A percentile compares a stretch with the other conserved stretches of the same genome.
phyloP scores from a whole-genome alignment of 495 filamentous ascomycete species.

The Patellaria atrata region DNA sequence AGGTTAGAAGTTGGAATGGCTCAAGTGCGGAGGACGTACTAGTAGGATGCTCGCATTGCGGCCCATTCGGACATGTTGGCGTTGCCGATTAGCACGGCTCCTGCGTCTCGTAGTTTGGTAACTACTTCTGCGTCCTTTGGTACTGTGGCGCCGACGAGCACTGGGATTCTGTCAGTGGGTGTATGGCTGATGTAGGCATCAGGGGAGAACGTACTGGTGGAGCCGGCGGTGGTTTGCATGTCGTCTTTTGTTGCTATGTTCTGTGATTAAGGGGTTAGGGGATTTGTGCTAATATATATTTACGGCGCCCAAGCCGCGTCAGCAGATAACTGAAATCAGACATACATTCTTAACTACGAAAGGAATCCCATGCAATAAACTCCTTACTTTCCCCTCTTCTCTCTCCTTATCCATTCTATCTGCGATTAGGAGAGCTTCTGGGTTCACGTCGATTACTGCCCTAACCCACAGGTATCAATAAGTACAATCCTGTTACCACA shows the following conservation, averaged over 20 bases:
- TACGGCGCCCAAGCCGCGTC: no score
- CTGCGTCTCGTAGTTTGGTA: conserved; percentile 42
- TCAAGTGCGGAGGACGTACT: no score
- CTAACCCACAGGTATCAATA: no score
- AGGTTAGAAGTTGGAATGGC: no score
- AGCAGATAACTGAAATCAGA: no score
- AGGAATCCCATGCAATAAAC: conserved; percentile 57
- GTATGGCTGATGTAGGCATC: no score
- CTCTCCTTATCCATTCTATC: conserved; percentile 44
- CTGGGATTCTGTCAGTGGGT: no score
- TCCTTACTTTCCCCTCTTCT: conserved; percentile 35
- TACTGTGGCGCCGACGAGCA: conserved; percentile 47
- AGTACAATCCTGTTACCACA: no score
- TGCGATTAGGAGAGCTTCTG: conserved; percentile 45
- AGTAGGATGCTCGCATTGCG: conserved; percentile 55
- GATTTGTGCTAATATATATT: no score
- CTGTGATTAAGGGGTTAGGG: no score
- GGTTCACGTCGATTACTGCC: conserved; percentile 48
- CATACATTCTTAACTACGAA: conserved; percentile 62
- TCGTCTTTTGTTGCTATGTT: conserved; percentile 30
- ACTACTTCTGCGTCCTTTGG: conserved; percentile 54
- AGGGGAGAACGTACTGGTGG: no score
- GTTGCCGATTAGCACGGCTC: conserved; percentile 55
- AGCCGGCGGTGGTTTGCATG: conserved; percentile 30
- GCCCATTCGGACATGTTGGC: conserved; percentile 62